Base-by-base conservation (phyloP, 2,329 filamentous ascomycete species). In the Colletotrichum trifolii region DNA sequence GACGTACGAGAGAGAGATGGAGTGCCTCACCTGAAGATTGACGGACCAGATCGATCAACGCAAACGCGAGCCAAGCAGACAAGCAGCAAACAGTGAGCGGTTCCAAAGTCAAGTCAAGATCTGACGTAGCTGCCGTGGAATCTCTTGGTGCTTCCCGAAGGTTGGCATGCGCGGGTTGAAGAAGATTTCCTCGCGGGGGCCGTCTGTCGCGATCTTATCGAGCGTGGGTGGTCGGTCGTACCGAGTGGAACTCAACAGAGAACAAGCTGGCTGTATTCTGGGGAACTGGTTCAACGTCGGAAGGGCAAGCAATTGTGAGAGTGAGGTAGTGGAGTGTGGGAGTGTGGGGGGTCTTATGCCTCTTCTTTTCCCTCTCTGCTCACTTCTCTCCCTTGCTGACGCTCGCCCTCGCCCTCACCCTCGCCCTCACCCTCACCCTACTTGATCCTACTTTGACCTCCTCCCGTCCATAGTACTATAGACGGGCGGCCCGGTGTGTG, bases 321-420 rank as follows among this genome's bases (percentile, higher is more conserved):
- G 50, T 46, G 9, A 55, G 46, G 38, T 8, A 53, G 46, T 45
- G 45, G 34, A 39, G 56, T 45, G 57, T 61, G 39, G 45, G 50
- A 54, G 40, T 56, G 58, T 61, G 62, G 58, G 58, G 62, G 58
- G 62, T 62, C 62, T 65, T 65, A 62, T 65, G 61, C 48, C 56
- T 48, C 61, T 60, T 56, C 55, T 39, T 36, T 55, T 53, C 35
- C n/a, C 55, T 9, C 49, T 54, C 40, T 25, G 25, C 25, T 4
- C 25, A 25, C 25, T 25, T 25, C 25, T 25, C 25, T 25, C 25
- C 25, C 40, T n/a, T 34, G 35, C n/a, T 48, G 15, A 25, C 36
- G 45, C 33, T 39, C 39, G 45, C 42, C 43, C 17, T 47, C 15
- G 17, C 43, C 36, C 50, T 60, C 40, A 10, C 42, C 43, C 17